Percentiles rank a stretch among this genome's conserved stretches.
These are phyloP conservation scores for Herpetomonas muscarum DNA, from an alignment of 208 protist genomes.

Conservation along the genomic window DNA sequence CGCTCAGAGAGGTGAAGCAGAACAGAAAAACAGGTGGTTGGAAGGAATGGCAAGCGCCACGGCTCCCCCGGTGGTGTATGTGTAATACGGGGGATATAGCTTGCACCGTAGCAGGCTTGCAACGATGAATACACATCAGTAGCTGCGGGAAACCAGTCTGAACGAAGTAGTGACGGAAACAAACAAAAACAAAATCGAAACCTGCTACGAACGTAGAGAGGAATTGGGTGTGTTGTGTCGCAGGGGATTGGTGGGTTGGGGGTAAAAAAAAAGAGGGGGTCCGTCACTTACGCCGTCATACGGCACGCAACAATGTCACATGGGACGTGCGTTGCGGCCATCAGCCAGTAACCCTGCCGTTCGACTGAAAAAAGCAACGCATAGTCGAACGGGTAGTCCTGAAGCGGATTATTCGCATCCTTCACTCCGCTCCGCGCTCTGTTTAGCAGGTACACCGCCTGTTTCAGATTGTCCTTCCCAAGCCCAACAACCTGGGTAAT, in stretches of 20 bases:
- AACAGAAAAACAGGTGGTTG: too few relatives aligned
- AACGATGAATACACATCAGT: slow-evolving; percentile 3
- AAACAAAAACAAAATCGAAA: background rate
- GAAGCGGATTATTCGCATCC: slow-evolving; percentile 68
- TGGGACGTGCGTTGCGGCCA: slow-evolving; percentile 82
- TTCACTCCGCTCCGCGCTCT: slow-evolving; percentile 31
- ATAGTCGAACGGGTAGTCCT: slow-evolving; percentile 83
- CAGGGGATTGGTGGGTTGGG: background rate
- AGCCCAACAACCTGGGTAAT: slow-evolving; percentile 63
- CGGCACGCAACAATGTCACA: slow-evolving; percentile 88
- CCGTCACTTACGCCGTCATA: slow-evolving; percentile 17
- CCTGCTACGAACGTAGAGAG: background rate
- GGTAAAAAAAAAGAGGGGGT: background rate
- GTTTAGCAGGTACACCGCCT: slow-evolving; percentile 75
- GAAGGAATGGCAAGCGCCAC: too few relatives aligned
- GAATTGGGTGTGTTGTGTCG: background rate
- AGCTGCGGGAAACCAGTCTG: background rate
- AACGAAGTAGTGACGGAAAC: slow-evolving; percentile 7
- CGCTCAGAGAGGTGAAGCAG: too few relatives aligned
- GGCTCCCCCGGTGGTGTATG: too few relatives aligned
- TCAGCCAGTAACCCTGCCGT: slow-evolving; percentile 83
- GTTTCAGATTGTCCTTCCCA: slow-evolving; percentile 69
- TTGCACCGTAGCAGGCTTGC: background rate
- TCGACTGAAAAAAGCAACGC: slow-evolving; percentile 81
- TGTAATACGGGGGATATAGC: too few relatives aligned